Conservation (phyloP, 2,329 filamentous ascomycete species). For the Microcyclosporella mali region DNA sequence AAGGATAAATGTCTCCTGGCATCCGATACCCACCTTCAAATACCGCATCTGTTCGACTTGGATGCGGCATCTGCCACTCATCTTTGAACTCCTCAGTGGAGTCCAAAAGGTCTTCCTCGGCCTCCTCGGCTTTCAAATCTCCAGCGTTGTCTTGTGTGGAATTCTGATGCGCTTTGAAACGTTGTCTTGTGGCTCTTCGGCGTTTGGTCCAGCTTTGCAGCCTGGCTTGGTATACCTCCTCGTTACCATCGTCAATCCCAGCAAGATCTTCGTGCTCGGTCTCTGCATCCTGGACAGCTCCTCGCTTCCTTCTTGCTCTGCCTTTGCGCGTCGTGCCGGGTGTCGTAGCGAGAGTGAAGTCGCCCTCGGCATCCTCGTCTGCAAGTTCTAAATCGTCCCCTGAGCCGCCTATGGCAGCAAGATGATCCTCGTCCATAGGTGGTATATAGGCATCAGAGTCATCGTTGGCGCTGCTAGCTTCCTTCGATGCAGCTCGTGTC, state of each 20-base stretch:
- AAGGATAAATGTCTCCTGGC: constrained; percentile 87
- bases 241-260: constrained; percentile 81
- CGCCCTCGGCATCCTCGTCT: constrained; percentile 36
- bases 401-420: constrained; percentile 23
- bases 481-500: constrained; percentile 18
- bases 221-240: constrained; percentile 69
- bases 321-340: constrained; percentile 37
- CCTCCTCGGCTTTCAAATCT: constrained; percentile 16
- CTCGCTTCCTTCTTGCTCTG: constrained; percentile 25
- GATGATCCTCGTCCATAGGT: constrained; percentile 34
- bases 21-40: constrained; percentile 72
- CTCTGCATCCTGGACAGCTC: constrained; percentile 20
- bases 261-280: constrained; percentile 49
- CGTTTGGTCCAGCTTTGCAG: constrained; percentile 67
- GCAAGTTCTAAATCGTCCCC: constrained; percentile 32
- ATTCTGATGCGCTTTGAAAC: constrained; percentile 18
- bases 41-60: constrained; percentile 67
- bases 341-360: constrained; percentile 30
- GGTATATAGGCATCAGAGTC: constrained; percentile 40
- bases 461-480: constrained; percentile 22
- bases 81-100: constrained; percentile 35
- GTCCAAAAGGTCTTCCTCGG: constrained; percentile 31
- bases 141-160: constrained; percentile 9
- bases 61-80: constrained; percentile 84
- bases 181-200: constrained; percentile 54